These are phyloP conservation scores for Monosporascus sp. DNA, from an alignment of 2,329 filamentous ascomycete species.

Conservation along the genomic window DNA sequence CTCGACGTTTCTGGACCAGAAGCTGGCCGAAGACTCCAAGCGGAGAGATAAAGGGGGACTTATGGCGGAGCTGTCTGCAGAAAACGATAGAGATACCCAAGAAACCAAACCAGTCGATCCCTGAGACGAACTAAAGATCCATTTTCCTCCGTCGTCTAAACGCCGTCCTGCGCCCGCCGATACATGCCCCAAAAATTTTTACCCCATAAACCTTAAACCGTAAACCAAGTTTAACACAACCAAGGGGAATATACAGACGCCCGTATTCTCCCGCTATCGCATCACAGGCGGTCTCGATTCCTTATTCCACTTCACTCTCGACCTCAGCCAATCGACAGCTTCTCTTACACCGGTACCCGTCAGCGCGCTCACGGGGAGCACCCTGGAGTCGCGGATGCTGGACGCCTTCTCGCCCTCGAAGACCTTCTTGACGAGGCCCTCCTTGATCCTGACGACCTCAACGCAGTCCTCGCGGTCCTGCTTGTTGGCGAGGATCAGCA, in stretches of 20 bases:
- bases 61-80: conserved; percentile 71
- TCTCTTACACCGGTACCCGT: conserved; percentile 83
- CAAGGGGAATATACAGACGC: conserved; percentile 1
- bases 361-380: conserved; percentile 87
- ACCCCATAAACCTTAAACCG: conserved; percentile 6
- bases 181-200: not conserved
- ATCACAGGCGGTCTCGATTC: conserved; percentile 88
- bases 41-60: conserved; percentile 73
- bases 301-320: conserved; percentile 93
- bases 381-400: conserved; percentile 82
- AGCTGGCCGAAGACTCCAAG: conserved; percentile 72
- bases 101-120: not conserved
- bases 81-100: conserved; percentile 67
- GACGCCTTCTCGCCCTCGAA: conserved; percentile 90
- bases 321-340: conserved; percentile 95
- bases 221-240: conserved; percentile 3
- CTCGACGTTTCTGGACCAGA: conserved; percentile 66
- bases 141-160: not conserved
- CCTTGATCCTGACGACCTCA: conserved; percentile 95
- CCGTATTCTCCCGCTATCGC: conserved; percentile 49
- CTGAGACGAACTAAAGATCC: not conserved
- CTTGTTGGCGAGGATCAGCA: conserved; percentile 93
- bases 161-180: not conserved
- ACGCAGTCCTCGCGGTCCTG: conserved; percentile 97
- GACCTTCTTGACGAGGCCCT: conserved; percentile 89